Percentiles rank a stretch among this genome's conserved stretches.
These are phyloP conservation scores for Tetrapisispora taiwanensis DNA, from an alignment of 805 yeast genomes.

Conservation along the genomic window DNA sequence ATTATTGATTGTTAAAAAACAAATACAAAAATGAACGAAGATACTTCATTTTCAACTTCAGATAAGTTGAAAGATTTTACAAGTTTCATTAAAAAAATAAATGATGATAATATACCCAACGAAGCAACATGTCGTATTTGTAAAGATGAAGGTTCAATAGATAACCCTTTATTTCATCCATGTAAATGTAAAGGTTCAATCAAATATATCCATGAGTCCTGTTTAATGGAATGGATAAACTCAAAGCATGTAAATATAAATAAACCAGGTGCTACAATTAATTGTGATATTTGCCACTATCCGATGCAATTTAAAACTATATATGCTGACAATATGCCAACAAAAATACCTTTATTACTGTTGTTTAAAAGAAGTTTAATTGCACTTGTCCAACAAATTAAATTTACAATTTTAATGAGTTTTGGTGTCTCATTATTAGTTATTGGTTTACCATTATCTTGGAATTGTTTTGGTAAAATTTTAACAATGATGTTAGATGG, in stretches of 20 bases:
- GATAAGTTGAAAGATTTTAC: neutral
- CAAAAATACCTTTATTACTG: slow-evolving; percentile 43
- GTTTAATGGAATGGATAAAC: slow-evolving; percentile 79
- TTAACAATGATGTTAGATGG: slow-evolving; percentile 50
- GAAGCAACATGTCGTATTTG: slow-evolving; percentile 76
- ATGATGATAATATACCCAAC: slow-evolving; percentile 3
- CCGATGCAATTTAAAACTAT: slow-evolving; percentile 59
- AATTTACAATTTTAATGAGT: slow-evolving; percentile 16
- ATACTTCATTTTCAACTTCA: neutral
- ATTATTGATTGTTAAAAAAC: no score
- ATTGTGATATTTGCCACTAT: slow-evolving; percentile 84
- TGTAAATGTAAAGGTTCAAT: slow-evolving; percentile 93
- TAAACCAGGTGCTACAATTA: slow-evolving; percentile 38
- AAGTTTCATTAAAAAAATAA: neutral
- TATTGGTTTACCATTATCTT: slow-evolving; percentile 38
- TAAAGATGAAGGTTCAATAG: slow-evolving; percentile 75
- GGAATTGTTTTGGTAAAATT: slow-evolving; percentile 45
- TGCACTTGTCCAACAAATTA: slow-evolving; percentile 11
- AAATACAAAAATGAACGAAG: neutral
- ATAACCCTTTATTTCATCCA: slow-evolving; percentile 79
- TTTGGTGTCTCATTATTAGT: slow-evolving; percentile 30
- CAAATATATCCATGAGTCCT: slow-evolving; percentile 85
- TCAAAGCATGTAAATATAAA: slow-evolving; percentile 26
- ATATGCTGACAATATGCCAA: slow-evolving; percentile 58
- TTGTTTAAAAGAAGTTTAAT: slow-evolving; percentile 34